Conservation (phyloP, 1,284 basidiomycete species). For the Neonothopanus nambi region DNA sequence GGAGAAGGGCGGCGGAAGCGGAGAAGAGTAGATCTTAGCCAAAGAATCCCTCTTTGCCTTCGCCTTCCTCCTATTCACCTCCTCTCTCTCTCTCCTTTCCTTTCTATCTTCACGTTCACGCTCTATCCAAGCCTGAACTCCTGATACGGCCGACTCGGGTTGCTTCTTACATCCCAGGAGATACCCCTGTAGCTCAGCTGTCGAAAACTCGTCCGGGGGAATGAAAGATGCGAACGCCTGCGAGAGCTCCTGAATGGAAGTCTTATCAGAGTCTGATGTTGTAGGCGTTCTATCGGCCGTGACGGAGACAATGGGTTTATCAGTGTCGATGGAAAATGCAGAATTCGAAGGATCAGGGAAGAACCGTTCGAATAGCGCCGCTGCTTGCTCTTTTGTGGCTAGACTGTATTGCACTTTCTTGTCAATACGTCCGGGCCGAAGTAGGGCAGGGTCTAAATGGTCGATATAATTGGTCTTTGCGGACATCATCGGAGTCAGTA, state of each 20-base stretch:
- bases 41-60: slow-evolving; percentile 24
- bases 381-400: slow-evolving; percentile 46
- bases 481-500: not conserved
- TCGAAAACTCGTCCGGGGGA: slow-evolving; percentile 51
- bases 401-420: slow-evolving; percentile 48
- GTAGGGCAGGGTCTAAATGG: slow-evolving; percentile 48
- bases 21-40: not conserved
- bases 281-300: not conserved
- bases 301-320: not conserved
- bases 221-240: slow-evolving; percentile 42
- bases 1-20: not conserved
- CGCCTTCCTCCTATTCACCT: slow-evolving; percentile 26
- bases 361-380: slow-evolving; percentile 52
- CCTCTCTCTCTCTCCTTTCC: slow-evolving; percentile 30
- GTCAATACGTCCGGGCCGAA: slow-evolving; percentile 56
- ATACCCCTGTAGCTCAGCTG: slow-evolving; percentile 60
- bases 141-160: slow-evolving; percentile 42
- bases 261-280: not conserved
- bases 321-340: not conserved
- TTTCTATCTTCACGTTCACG: slow-evolving; percentile 33
- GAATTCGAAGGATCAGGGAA: slow-evolving; percentile 33
- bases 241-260: slow-evolving; percentile 30
- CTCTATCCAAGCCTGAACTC: slow-evolving; percentile 41
- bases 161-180: slow-evolving; percentile 50
- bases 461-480: slow-evolving; percentile 55